Evolutionary conservation across 116 monocot genomes (phyloP).

Genomic region (Cymodocea nodosa): DNA sequence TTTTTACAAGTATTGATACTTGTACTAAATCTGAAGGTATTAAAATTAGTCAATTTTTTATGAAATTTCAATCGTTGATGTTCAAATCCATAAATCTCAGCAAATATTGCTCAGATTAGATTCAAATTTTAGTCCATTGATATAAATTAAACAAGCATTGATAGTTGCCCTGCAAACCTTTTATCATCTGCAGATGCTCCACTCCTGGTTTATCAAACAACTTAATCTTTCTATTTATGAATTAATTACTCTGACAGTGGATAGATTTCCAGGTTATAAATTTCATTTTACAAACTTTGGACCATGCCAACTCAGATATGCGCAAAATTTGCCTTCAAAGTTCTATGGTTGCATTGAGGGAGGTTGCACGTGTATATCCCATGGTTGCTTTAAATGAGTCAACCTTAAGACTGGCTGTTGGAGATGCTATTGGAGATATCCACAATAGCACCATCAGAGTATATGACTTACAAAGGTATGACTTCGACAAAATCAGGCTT

Average conservation of each 20-base stretch:
- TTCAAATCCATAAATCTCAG: too few relatives aligned
- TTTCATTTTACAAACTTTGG: slow-evolving; percentile 87
- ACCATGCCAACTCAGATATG: slow-evolving; percentile 78
- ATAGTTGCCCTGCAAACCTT: neutral
- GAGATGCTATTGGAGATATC: slow-evolving; percentile 90
- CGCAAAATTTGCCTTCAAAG: slow-evolving; percentile 74
- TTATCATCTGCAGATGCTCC: neutral
- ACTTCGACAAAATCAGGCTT: neutral
- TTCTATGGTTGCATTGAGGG: slow-evolving; percentile 67
- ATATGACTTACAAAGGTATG: slow-evolving; percentile 92
- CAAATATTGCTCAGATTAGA: too few relatives aligned
- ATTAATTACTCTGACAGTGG: slow-evolving; percentile 16
- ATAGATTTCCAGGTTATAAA: slow-evolving; percentile 39
- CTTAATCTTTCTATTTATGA: slow-evolving; percentile 1
- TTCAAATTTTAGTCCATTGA: too few relatives aligned
- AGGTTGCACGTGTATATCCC: slow-evolving; percentile 78
- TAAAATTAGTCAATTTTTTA: too few relatives aligned
- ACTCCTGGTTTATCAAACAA: neutral
- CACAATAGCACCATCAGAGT: slow-evolving; percentile 46
- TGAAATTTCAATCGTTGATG: too few relatives aligned
- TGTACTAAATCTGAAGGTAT: too few relatives aligned
- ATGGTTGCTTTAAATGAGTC: slow-evolving; percentile 86
- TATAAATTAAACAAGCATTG: too few relatives aligned
- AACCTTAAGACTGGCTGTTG: slow-evolving; percentile 70
- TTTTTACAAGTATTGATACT: too few relatives aligned